Conservation (phyloP, 2,329 filamentous ascomycete genomes). For the Colletotrichum plurivorum region DNA sequence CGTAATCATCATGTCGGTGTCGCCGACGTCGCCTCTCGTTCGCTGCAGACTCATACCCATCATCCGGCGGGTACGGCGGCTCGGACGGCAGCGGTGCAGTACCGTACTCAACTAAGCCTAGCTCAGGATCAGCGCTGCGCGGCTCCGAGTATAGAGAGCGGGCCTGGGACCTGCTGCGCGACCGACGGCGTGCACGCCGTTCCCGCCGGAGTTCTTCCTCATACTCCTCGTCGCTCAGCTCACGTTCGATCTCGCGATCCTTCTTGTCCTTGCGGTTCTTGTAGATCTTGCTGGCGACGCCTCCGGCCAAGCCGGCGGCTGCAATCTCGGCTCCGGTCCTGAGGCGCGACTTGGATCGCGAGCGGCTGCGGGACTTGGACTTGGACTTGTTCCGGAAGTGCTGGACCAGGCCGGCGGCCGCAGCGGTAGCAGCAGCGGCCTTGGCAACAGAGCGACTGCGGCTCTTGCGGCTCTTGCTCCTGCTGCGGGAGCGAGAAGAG, state of each 20-base stretch:
- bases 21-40: slow-evolving; percentile 59
- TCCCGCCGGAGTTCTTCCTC: slow-evolving; percentile 40
- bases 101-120: slow-evolving; percentile 79
- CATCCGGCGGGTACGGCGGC: slow-evolving; percentile 50
- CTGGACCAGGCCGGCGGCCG: slow-evolving; percentile 70
- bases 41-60: slow-evolving; percentile 64
- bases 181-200: slow-evolving; percentile 42
- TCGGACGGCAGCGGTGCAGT: slow-evolving; percentile 65
- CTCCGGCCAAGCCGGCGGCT: slow-evolving; percentile 71
- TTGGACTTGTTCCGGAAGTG: slow-evolving; percentile 65
- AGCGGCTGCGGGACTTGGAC: slow-evolving; percentile 49
- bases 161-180: slow-evolving; percentile 67
- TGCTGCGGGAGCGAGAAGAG: slow-evolving; percentile 60
- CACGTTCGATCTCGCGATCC: slow-evolving; percentile 57
- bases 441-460: slow-evolving; percentile 68
- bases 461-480: slow-evolving; percentile 53
- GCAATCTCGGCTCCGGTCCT: slow-evolving; percentile 73
- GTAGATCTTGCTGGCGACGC: slow-evolving; percentile 73
- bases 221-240: slow-evolving; percentile 51
- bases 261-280: slow-evolving; percentile 74
- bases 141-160: slow-evolving; percentile 65
- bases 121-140: slow-evolving; percentile 72
- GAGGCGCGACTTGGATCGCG: slow-evolving; percentile 62
- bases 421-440: slow-evolving; percentile 70
- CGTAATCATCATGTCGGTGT: slow-evolving; percentile 54